Conservation (phyloP, 2,329 filamentous ascomycete genomes). For the Epichloe elymi region DNA sequence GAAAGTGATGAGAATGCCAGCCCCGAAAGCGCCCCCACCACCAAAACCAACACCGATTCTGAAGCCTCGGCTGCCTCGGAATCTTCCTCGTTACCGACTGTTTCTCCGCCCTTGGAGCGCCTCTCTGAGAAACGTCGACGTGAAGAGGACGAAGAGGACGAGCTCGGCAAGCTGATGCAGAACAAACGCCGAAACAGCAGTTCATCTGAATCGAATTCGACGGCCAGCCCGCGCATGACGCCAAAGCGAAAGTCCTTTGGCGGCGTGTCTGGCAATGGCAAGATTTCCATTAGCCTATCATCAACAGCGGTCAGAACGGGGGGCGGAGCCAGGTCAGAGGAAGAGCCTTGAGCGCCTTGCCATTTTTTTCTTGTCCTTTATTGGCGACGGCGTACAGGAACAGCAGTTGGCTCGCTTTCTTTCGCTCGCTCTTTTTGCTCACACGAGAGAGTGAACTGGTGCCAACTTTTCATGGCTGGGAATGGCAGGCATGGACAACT, state of each 20-base stretch:
- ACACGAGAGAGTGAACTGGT: background rate
- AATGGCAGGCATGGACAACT: background rate
- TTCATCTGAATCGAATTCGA: constrained; percentile 30
- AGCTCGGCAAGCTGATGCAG: constrained; percentile 68
- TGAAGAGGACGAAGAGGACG: constrained; percentile 82
- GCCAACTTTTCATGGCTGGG: background rate
- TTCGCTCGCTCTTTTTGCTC: background rate
- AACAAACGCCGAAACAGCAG: constrained; percentile 49
- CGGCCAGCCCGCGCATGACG: constrained; percentile 19
- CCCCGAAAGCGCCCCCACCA: constrained; percentile 27
- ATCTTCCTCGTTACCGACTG: constrained; percentile 5
- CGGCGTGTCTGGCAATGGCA: constrained; percentile 27
- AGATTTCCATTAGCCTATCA: constrained; percentile 47
- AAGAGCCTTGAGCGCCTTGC: constrained; percentile 19
- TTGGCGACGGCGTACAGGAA: constrained; percentile 10
- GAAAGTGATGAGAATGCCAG: constrained; percentile 50
- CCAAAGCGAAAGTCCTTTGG: constrained; percentile 29
- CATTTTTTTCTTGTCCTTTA: background rate
- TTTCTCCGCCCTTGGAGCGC: constrained; percentile 55
- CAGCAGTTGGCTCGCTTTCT: background rate
- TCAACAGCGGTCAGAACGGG: constrained; percentile 30
- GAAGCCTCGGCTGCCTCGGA: constrained; percentile 20
- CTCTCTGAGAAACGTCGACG: constrained; percentile 79
- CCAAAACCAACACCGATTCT: constrained; percentile 19
- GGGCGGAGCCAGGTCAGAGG: constrained; percentile 25